phyloP scores from a whole-genome alignment of 257 asterid genomes.

The Gentiana dahurica region DNA sequence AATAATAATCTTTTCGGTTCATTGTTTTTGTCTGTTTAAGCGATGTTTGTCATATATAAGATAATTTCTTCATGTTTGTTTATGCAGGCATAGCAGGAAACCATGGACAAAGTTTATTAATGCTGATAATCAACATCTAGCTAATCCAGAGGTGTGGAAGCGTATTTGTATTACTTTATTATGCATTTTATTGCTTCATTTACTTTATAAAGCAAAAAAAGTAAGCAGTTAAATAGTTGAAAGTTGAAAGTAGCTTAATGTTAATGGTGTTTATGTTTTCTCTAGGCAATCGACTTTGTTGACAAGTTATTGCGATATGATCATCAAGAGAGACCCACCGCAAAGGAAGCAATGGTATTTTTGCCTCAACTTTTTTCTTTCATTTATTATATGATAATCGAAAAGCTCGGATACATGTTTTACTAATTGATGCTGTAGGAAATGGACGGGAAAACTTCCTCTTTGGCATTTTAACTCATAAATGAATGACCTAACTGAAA shows the following conservation, averaged over 20 bases:
- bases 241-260: neutral
- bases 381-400: too few species aligned
- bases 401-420: too few species aligned
- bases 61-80: conserved; percentile 12
- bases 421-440: too few species aligned
- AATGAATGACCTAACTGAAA: too few species aligned
- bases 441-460: too few species aligned
- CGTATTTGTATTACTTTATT: neutral
- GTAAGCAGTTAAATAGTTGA: too few species aligned
- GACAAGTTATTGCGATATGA: conserved; percentile 86
- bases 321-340: conserved; percentile 93
- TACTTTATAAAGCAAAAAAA: too few species aligned
- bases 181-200: too few species aligned
- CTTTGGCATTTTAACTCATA: too few species aligned
- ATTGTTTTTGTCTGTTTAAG: conserved; percentile 3
- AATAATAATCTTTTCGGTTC: neutral
- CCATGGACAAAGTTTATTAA: conserved; percentile 28
- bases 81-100: conserved; percentile 34
- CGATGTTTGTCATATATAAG: too few species aligned
- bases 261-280: neutral
- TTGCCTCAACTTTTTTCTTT: neutral
- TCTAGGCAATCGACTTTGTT: conserved; percentile 89
- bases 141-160: conserved; percentile 64
- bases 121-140: conserved; percentile 40
- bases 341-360: conserved; percentile 90